A percentile compares a stretch with the other conserved stretches of the same genome.
These are phyloP conservation scores for Pichia rugopelliculosa DNA, from an alignment of 805 yeast species.

Conservation along the genomic window DNA sequence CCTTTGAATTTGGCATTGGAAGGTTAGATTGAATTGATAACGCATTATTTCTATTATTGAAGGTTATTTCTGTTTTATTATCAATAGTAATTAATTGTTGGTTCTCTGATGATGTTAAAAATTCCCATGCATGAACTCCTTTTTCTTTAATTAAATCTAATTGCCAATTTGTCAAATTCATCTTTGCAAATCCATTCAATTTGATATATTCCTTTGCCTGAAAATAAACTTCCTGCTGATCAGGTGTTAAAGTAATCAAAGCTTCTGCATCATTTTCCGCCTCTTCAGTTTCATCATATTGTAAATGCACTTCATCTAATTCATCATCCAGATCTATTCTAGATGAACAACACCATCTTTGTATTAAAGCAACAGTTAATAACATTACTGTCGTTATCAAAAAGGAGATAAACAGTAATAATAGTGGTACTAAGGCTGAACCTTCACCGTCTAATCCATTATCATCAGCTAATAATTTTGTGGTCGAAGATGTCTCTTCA, in stretches of 20 bases:
- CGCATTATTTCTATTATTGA: conserved; percentile 28
- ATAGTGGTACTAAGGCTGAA: conserved; percentile 2
- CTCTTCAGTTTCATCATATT: conserved; percentile 24
- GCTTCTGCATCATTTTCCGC: conserved; percentile 53
- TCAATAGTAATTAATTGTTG: conserved; percentile 1
- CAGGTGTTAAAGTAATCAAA: conserved; percentile 52
- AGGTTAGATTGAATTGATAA: conserved; percentile 65
- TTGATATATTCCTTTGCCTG: conserved; percentile 51
- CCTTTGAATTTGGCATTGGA: conserved; percentile 77
- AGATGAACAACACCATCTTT: conserved; percentile 2
- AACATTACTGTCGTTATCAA: not conserved
- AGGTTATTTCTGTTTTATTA: conserved; percentile 53
- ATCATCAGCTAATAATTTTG: not conserved
- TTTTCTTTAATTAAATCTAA: conserved; percentile 69
- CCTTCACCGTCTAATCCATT: not conserved
- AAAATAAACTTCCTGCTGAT: conserved; percentile 62
- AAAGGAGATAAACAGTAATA: conserved; percentile 1
- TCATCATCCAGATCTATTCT: not conserved
- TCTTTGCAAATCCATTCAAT: conserved; percentile 32
- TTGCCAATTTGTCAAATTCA: conserved; percentile 42
- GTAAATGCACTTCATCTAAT: not conserved
- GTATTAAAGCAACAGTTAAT: not conserved
- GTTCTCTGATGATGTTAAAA: conserved; percentile 23
- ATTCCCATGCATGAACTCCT: conserved; percentile 88
- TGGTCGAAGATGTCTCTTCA: not conserved